A percentile compares a stretch with the other conserved stretches of the same genome.
Evolutionary conservation across 1,139 yeast species (phyloP).

Genomic region (Torulaspora globosa): DNA sequence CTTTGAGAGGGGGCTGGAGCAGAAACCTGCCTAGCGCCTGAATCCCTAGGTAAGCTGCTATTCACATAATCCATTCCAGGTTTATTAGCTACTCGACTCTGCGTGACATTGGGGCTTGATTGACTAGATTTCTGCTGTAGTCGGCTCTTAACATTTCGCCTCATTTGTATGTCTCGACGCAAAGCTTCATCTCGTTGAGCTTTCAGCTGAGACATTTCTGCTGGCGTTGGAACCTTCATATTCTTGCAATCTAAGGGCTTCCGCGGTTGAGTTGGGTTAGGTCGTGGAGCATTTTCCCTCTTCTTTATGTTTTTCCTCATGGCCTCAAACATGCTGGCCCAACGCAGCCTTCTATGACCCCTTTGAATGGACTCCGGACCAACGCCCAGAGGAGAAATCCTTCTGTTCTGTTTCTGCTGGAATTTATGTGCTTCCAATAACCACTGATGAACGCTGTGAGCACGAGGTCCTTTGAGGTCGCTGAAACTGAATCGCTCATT

Average conservation of each 20-base stretch:
- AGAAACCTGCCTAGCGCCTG: conserved; percentile 17
- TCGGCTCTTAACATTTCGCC: conserved; percentile 34
- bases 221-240: conserved; percentile 64
- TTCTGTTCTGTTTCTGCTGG: conserved; percentile 72
- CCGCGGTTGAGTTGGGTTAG: conserved; percentile 44
- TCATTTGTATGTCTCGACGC: conserved; percentile 36
- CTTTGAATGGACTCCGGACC: conserved; percentile 88
- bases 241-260: conserved; percentile 40
- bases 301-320: conserved; percentile 86
- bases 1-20: conserved; percentile 16
- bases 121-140: conserved; percentile 25
- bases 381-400: conserved; percentile 88
- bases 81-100: conserved; percentile 27
- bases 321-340: conserved; percentile 98
- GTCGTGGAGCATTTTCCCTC: conserved; percentile 66
- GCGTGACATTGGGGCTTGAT: conserved; percentile 24
- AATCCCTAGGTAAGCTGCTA: conserved; percentile 1
- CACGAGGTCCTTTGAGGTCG: conserved; percentile 84
- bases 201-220: conserved; percentile 75
- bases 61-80: conserved; percentile 4
- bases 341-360: conserved; percentile 82
- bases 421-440: conserved; percentile 84
- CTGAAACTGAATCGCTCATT: conserved; percentile 80
- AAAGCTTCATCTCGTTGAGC: conserved; percentile 80
- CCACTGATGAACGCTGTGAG: conserved; percentile 86